These are phyloP conservation scores for Pseudogymnoascus sp. DNA, from an alignment of 2,329 filamentous ascomycete genomes.

Conservation along the genomic window DNA sequence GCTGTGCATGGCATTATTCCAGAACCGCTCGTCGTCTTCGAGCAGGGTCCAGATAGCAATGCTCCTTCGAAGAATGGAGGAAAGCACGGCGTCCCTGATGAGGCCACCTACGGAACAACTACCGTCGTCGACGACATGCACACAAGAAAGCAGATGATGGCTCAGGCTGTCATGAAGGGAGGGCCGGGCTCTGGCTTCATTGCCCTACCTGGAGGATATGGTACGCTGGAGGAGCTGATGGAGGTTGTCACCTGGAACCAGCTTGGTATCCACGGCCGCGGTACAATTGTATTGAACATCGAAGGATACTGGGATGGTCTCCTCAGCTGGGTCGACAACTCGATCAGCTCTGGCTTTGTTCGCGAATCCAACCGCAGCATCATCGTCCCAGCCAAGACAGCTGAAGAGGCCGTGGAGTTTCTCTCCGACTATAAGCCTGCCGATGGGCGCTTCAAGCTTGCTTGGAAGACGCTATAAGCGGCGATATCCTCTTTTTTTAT, in stretches of 20 bases:
- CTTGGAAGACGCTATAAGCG: constrained; percentile 55
- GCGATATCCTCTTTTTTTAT: not conserved
- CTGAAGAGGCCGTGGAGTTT: constrained; percentile 63
- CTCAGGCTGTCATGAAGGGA: constrained; percentile 72
- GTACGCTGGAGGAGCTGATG: constrained; percentile 92
- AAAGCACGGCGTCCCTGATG: constrained; percentile 37
- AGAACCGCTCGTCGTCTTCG: constrained; percentile 70
- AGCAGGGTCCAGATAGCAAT: constrained; percentile 57
- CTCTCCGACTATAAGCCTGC: constrained; percentile 71
- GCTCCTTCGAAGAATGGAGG: constrained; percentile 32
- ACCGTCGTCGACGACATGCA: constrained; percentile 96
- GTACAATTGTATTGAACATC: constrained; percentile 77
- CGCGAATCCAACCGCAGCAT: constrained; percentile 64
- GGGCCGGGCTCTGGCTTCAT: constrained; percentile 84
- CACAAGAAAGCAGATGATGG: constrained; percentile 91
- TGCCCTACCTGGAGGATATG: constrained; percentile 81
- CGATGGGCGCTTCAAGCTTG: constrained; percentile 67
- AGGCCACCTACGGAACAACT: constrained; percentile 66
- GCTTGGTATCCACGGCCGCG: constrained; percentile 77
- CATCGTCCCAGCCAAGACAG: constrained; percentile 65
- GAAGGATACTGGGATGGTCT: constrained; percentile 90
- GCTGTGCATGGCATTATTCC: constrained; percentile 93
- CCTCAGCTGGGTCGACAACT: constrained; percentile 70
- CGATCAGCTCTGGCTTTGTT: constrained; percentile 73
- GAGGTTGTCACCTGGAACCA: constrained; percentile 94